Evolutionary conservation across 2,329 filamentous ascomycete genomes (phyloP), one percentile per base, ranked within the genome.

Genomic region (Truncatella angustata): DNA sequence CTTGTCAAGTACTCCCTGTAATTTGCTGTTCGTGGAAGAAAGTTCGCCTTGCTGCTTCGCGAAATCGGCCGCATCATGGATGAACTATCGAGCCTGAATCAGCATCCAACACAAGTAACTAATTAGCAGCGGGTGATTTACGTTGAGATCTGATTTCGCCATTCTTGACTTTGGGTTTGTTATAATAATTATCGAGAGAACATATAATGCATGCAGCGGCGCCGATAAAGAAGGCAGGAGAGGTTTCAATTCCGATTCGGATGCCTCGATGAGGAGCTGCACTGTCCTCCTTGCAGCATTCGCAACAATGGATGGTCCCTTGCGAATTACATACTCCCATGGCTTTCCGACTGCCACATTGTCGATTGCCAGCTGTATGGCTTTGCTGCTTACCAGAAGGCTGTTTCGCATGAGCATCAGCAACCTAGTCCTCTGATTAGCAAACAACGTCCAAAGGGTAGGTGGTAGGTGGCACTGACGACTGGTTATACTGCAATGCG

Each of bases 41-140:
- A 35, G 40, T n/a, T 32, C 32, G 32, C 45, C 36, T 4, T 49
- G 52, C 16, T 51, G 32, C 21, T 46, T 49, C 11, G 52, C 49
- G 7, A 54, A 54, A n/a, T 54, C 52, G 7, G 43, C 52, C 1
- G 52, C 52, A 21, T 54, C 50, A 12, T 54, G 52, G 18, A 54
- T 42, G n/a, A 54, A 18, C 52, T 54, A 34, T 6, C 14, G n/a
- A n/a, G 37, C 14, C 4, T 40, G 37, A 21, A n/a, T n/a, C n/a
- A n/a, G n/a, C n/a, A n/a, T n/a, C n/a, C n/a, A n/a, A n/a, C n/a
- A n/a, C n/a, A n/a, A n/a, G n/a, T n/a, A n/a, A n/a, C n/a, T n/a
- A n/a, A n/a, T n/a, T n/a, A n/a, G n/a, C n/a, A 34, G 12, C 20
- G 12, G 20, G 7, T 32, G 11, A n/a, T 49, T 48, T 43, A 54